Evolutionary conservation across 2,329 filamentous ascomycete genomes (phyloP), one percentile per base, ranked within the genome.

Genomic region (Leptographium wingfieldii): DNA sequence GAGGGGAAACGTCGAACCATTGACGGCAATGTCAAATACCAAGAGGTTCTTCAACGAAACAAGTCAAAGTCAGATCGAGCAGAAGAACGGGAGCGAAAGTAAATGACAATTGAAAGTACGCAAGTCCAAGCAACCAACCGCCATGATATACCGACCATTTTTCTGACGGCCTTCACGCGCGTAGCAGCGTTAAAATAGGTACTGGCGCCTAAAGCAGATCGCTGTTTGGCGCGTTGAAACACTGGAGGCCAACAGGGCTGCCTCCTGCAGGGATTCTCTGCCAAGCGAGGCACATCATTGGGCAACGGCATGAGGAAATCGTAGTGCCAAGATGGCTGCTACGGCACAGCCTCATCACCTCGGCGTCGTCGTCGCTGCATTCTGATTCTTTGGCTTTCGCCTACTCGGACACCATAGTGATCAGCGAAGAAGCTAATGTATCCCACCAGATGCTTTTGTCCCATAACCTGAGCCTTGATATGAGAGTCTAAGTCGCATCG

Each of bases 221-320:
- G 55, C 57, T 63, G 62, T 63, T 63, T 64, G 62, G 61, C 61
- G 63, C 61, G 59, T 58, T 57, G 60, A 57, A 46, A 22, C 29
- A 19, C 38, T 31, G 38, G 35, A 46, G 25, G 55, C 43, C 9
- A 46, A 10, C 10, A 38, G 54, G 33, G 54, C 54, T 56, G 54
- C 35, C 52, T 55, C 25, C 16, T 33, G 25, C 38, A 22, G 55
- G 46, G 29, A 16, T 10, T 10, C 12, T 51, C 5, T 9, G 29
- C 11, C 38, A 38, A 10, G 55, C 35, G 38, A 25, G 35, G 35
- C 22, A 40, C 22, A 4, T 27, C 14, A 40, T 55, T 43, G 54
- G 49, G 49, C 16, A 27, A 52, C 14, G 27, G 12, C 27, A 9
- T 3, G 19, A n/a, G 16, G 25, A 27, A 33, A 5, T 19, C 3